Base-by-base conservation (phyloP, 2,329 filamentous ascomycete species). In the Ceratocystis alfenasii region DNA sequence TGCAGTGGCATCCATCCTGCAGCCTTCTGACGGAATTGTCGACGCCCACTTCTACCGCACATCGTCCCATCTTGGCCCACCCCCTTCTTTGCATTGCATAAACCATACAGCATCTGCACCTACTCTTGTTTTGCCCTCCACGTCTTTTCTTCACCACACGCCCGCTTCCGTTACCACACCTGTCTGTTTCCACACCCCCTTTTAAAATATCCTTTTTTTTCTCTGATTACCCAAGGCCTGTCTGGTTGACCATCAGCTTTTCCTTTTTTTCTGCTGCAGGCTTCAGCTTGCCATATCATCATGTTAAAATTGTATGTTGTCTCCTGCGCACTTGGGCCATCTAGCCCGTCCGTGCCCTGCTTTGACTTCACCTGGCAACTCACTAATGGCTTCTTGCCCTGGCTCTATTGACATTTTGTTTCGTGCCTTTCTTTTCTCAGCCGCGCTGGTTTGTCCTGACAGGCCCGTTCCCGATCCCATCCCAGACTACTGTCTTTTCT, bases 51-150 rank as follows among this genome's bases (percentile, higher is more conserved):
- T 53, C 48, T 15, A 53, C 20, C 25, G n/a, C 55, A 20, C 55
- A 59, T 59, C 55, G 55, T 59, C 55, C 55, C 55, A 59, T 36
- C 55, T 59, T 59, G 55, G 30, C 55, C 28, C 55, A 59, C 55
- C 55, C 55, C 55, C 55, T 59, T 59, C 55, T 30, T 36, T 59
- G 55, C 55, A 36, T 36, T 59, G 48, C 48, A 53, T 53, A 53
- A 53, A 53, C 48, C 22, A 53, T 15, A 53, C 48, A 25, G 48
- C 22, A 53, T 53, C 22, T 53, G 48, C 25, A 28, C 4, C 30
- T 36, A 30, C 55, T 59, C 55, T 36, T 59, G 28, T 59, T 59
- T n/a, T 20, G 28, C 28, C 55, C 28, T n/a, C 55, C 28, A 25
- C 55, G 28, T 36, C 55, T 30, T 59, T 53, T 28, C 3, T 41